Evolutionary conservation across 768 basidiomycete species (phyloP), one percentile per base, ranked within the genome.

Genomic region (Phlegmacium glaucopus): DNA sequence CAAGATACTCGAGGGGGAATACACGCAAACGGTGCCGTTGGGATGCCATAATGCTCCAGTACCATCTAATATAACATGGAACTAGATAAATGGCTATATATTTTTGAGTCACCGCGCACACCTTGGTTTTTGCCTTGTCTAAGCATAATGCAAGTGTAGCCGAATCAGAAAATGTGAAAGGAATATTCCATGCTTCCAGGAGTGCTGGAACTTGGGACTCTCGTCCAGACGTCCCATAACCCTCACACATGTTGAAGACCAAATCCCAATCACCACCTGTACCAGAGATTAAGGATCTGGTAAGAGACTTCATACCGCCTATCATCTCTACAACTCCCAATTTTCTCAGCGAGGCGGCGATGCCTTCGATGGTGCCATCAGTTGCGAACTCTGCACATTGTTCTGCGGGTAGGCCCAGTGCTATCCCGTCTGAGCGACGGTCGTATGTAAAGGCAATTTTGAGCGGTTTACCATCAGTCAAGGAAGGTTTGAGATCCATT

Each of bases 41-140:
- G 53, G 25, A 61, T 48, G 30, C 50, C 50, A 17, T 59, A 49
- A 40, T 57, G 51, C n/a, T 59, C 54, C 27, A 59, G 47, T 25
- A 61, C 52, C 57, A 59, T 59, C 58, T 61, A 25, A n/a, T 30
- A 1, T 18, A 39, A 28, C 6, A 16, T 11, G 4, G 11, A 35
- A 13, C 12, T 28, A 36, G 25, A 9, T 18, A 11, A n/a, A n/a
- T n/a, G n/a, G n/a, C n/a, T n/a, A n/a, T n/a, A 30, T 37, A 15
- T 4, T 13, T 28, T 35, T 32, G 8, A 29, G 30, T 8, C 16
- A 9, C 18, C 18, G 7, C 9, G 15, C 36, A 39, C 10, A 59
- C 61, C 56, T 61, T 63, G 3, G 58, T 57, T 46, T 58, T 63
- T 1, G 55, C 60, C 29, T 63, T 63, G 30, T 63, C 62, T n/a